Evolutionary conservation across 1,284 basidiomycete genomes (phyloP).

Genomic region (Cutaneotrichosporon dermatis): DNA sequence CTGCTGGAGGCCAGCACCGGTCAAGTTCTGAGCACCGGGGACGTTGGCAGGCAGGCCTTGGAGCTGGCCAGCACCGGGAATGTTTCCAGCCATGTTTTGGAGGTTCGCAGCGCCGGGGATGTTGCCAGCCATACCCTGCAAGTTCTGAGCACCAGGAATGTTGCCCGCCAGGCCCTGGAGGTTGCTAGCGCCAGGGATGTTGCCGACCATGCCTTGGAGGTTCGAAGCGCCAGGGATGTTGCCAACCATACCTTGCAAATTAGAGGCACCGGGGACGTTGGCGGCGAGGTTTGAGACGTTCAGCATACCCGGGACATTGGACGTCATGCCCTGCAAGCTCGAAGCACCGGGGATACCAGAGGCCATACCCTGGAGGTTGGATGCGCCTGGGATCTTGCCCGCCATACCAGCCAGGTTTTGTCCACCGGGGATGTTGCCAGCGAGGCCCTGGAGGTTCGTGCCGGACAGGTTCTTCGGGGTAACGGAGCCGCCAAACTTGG

Average conservation of each 20-base stretch:
- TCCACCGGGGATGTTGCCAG: constrained; percentile 1
- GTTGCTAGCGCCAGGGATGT: neutral
- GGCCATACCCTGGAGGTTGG: too few species aligned
- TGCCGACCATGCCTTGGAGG: constrained; percentile 5
- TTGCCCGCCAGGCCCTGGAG: neutral
- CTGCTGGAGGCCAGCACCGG: neutral
- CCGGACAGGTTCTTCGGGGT: constrained; percentile 2
- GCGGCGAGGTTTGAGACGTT: neutral
- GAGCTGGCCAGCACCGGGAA: neutral
- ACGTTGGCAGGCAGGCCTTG: neutral
- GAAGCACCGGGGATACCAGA: neutral
- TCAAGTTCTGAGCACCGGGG: neutral
- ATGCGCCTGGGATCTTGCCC: neutral
- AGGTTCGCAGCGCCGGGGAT: neutral
- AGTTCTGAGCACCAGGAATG: neutral
- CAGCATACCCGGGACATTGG: neutral
- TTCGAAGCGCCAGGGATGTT: neutral
- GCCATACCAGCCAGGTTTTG: constrained; percentile 2
- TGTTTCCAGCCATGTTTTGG: neutral
- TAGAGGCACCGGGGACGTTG: neutral
- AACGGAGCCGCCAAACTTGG: neutral
- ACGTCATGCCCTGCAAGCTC: constrained; percentile 1
- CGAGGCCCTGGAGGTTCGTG: constrained; percentile 1
- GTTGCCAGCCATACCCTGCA: neutral
- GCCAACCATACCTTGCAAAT: neutral